Conservation (phyloP, 2,329 filamentous ascomycete species). For the Exophiala calicioides region DNA sequence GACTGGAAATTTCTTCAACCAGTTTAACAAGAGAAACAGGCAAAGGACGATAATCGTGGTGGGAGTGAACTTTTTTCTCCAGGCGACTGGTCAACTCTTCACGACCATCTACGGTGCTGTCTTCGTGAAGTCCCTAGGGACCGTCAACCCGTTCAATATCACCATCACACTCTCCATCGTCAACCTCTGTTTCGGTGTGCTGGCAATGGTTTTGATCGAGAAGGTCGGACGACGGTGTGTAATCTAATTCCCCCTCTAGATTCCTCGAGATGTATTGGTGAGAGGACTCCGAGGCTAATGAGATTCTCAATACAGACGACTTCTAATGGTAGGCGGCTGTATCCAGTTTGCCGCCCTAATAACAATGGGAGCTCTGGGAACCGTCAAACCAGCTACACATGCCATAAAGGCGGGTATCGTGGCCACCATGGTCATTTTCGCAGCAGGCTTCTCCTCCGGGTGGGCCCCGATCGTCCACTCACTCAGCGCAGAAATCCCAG, state of each 20-base stretch:
- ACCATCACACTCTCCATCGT: conserved; percentile 12
- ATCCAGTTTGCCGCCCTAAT: conserved; percentile 20
- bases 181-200: conserved; percentile 10
- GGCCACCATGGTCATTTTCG: conserved; percentile 17
- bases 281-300: conserved; percentile 14
- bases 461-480: conserved; percentile 22
- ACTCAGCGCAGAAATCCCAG: conserved; percentile 28
- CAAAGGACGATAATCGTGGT: conserved; percentile 17
- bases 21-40: conserved; percentile 15
- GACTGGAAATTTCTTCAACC: conserved; percentile 21
- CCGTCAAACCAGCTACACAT: conserved; percentile 3
- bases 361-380: conserved; percentile 22
- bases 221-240: conserved; percentile 20
- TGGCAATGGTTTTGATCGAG: conserved; percentile 19
- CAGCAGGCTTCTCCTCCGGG: conserved; percentile 12
- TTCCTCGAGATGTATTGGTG: conserved; percentile 17
- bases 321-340: conserved; percentile 18
- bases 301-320: conserved; percentile 12
- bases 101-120: conserved; percentile 20
- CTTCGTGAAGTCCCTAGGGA: conserved; percentile 17
- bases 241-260: conserved; percentile 15
- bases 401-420: conserved; percentile 17
- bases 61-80: conserved; percentile 18
- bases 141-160: conserved; percentile 13
- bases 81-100: conserved; percentile 14